These are phyloP conservation scores for Schoenoplectus tabernaemontani DNA, from an alignment of 202 grass and related monocot genomes.

Conservation along the genomic window DNA sequence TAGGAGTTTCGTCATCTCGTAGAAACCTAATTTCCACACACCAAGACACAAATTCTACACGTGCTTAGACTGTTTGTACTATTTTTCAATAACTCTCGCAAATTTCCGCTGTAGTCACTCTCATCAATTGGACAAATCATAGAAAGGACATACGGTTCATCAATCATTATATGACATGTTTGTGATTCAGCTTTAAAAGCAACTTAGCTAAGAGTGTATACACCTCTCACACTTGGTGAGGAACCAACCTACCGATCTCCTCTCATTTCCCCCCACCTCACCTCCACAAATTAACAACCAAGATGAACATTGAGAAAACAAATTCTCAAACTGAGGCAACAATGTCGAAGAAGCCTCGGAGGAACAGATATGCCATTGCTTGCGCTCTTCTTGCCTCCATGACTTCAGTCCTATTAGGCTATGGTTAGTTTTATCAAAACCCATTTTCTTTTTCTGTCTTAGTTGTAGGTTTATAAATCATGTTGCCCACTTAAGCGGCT, in stretches of 20 bases:
- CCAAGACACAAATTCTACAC: not conserved
- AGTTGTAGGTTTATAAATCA: not conserved
- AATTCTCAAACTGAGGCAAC: conserved; percentile 28
- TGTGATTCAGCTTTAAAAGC: conserved; percentile 4
- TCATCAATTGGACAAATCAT: not conserved
- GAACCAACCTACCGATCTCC: not conserved
- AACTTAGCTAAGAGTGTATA: conserved; percentile 10
- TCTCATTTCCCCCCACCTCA: not conserved
- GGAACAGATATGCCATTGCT: conserved; percentile 70
- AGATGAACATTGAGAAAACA: conserved; percentile 18
- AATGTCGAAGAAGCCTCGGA: conserved; percentile 38
- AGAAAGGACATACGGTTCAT: not conserved
- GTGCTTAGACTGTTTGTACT: not conserved
- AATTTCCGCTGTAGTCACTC: not conserved
- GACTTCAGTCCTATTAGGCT: conserved; percentile 72
- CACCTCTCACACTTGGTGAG: not conserved
- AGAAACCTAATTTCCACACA: too few species aligned
- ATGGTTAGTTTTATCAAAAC: conserved; percentile 31
- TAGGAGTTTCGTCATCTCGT: not conserved
- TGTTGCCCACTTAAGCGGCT: not conserved
- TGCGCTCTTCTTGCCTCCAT: conserved; percentile 78
- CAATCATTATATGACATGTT: conserved; percentile 1
- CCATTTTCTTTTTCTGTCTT: not conserved
- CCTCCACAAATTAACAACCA: not conserved
- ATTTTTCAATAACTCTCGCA: not conserved